Evolutionary conservation across 2,329 filamentous ascomycete species (phyloP).

Genomic region (Exophiala phaeomuriformis): DNA sequence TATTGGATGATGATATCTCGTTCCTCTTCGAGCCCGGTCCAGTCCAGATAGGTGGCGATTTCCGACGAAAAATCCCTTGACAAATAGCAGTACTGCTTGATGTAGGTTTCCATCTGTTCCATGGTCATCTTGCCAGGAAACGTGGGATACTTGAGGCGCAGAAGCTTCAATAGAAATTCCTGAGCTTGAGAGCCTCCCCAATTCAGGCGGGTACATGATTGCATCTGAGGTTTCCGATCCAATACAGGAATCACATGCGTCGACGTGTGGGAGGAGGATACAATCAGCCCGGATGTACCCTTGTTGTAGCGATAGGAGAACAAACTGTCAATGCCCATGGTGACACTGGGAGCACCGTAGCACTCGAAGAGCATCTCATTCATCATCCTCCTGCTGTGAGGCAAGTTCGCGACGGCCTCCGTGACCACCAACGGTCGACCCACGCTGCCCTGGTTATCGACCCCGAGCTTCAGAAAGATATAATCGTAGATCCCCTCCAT

Average conservation of each 20-base stretch:
- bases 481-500: conserved; percentile 95
- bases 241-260: conserved; percentile 94
- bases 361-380: conserved; percentile 96
- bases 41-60: conserved; percentile 70
- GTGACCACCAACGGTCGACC: conserved; percentile 91
- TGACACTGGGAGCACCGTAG: conserved; percentile 80
- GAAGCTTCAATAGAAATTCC: conserved; percentile 83
- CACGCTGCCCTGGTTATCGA: conserved; percentile 67
- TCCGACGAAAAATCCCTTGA: conserved; percentile 78
- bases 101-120: conserved; percentile 78
- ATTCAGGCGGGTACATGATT: conserved; percentile 80
- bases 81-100: conserved; percentile 83
- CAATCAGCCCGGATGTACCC: conserved; percentile 76
- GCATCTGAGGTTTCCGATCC: conserved; percentile 73
- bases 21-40: conserved; percentile 76
- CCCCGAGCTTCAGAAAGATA: conserved; percentile 84
- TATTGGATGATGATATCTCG: conserved; percentile 85
- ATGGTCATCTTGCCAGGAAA: conserved; percentile 81
- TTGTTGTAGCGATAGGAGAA: conserved; percentile 94
- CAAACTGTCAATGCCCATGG: conserved; percentile 91
- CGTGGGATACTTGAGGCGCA: conserved; percentile 77
- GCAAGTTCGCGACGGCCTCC: conserved; percentile 83
- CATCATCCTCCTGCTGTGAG: conserved; percentile 88
- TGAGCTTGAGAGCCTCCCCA: conserved; percentile 89
- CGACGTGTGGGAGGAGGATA: conserved; percentile 86